Base-by-base conservation (phyloP, 2,329 filamentous ascomycete genomes). In the Monilinia fructigena region DNA sequence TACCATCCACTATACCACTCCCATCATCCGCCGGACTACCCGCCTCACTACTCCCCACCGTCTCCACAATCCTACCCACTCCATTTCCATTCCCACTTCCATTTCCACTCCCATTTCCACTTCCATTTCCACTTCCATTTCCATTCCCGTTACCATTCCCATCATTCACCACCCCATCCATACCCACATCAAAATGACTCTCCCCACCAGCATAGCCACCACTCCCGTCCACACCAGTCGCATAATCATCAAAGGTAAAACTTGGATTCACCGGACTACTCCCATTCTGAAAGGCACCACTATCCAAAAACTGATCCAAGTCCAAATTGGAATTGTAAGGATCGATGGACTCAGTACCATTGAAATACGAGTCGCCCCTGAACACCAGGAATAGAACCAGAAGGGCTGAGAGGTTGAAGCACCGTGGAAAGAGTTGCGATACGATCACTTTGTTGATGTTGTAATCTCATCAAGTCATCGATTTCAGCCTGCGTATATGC, bases 361-460 rank as follows among this genome's bases (percentile, higher is more conserved):
- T 72, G 55, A 76, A 76, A 64, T 77, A 78, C 18, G 70, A 69
- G 38, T 73, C 72, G 12, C 74, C 77, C 77, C 3, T 83, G 82
- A 1, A 95, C 77, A 5, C 91, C 91, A 1, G 92, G 90, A 47
- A 96, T 91, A 20, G 85, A 84, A 5, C 92, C 92, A 0, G 86
- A 91, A 0, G 93, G 93, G 73, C 89, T 93, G 16, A 96, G 82
- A 0, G 93, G 93, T 8, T 90, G 88, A 10, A 97, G 83, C 20
- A 92, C 80, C 65, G 86, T 87, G 62, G 87, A 87, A 12, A 97
- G 82, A 67, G 91, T 87, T 68, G 91, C 86, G 1, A 97, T 89
- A 59, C 90, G 89, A 58, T 84, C 84, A 68, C 90, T 88, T 74
- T 97, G 93, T 68, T 94, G 88, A 31, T 86, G 85, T 75, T 96